Base-by-base conservation (phyloP, 768 basidiomycete species). In the Boletus huronensis region DNA sequence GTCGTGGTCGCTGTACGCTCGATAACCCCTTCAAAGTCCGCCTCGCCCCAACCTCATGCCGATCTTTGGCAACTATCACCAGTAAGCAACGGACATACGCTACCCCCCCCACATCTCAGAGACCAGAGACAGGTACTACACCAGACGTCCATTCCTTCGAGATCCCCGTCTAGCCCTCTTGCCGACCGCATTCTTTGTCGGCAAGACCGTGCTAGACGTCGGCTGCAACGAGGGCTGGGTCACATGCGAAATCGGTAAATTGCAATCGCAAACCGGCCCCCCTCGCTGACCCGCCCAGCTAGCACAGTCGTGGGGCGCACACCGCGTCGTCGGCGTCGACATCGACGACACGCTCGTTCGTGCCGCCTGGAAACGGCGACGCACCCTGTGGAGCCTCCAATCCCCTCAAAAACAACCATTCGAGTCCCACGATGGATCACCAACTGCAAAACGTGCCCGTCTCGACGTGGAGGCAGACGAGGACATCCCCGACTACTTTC, bases 211-310 rank as follows among this genome's bases (percentile, higher is more conserved):
- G 3, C 77, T 96, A 11, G 93, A 96, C 69, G 72, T 95, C 0
- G 93, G 93, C 1, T 91, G 90, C 66, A 96, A 95, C 67, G 85
- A 90, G 64, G 93, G 93, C 8, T 82, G 80, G 78, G 84, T 95
- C 34, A 87, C 89, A 1, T 87, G 87, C 65, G 90, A 94, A 67
- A 83, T 94, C n/a, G 92, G 92, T 58, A 17, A 4, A n/a, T 11
- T 9, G 13, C 9, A 25, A 11, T 48, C 34, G 16, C 10, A 8
- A 6, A n/a, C n/a, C n/a, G n/a, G n/a, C n/a, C n/a, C n/a, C 43
- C 14, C 43, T 10, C 25, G n/a, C 38, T 52, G 34, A 43, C 59
- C 32, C 32, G 41, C 16, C 43, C 44, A 50, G 48, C 17, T 56
- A 90, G 90, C 87, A 26, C 91, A 90, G 64, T 69, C 71, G 1